Conservation (phyloP, 495 filamentous ascomycete genomes). For the Penicillium longicatenatum region DNA sequence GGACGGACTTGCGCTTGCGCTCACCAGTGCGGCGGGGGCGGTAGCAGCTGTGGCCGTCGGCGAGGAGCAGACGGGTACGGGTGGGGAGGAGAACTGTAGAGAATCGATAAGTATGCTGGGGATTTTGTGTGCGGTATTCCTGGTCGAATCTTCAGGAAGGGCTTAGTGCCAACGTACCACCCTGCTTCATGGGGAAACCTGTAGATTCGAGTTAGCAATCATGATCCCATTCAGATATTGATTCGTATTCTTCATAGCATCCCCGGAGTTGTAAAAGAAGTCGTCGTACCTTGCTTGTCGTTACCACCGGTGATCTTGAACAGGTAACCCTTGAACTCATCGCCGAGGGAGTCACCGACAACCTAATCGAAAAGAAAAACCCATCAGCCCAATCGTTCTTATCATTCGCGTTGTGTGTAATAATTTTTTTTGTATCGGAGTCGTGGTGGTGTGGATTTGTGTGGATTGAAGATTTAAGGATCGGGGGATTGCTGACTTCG, state of each 20-base stretch:
- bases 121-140: constrained; percentile 13
- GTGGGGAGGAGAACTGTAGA: constrained; percentile 77
- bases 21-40: constrained; percentile 95
- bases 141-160: constrained; percentile 14
- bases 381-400: constrained; percentile 43
- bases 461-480: constrained; percentile 10
- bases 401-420: constrained; percentile 16
- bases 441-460: constrained; percentile 11
- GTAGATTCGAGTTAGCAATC: constrained; percentile 30
- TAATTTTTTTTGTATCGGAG: constrained; percentile 12
- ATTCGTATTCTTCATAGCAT: not conserved
- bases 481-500: constrained; percentile 66
- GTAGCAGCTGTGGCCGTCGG: constrained; percentile 90
- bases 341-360: constrained; percentile 86
- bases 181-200: constrained; percentile 99
- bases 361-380: constrained; percentile 41
- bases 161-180: constrained; percentile 55
- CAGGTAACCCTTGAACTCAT: constrained; percentile 97
- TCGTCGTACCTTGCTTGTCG: constrained; percentile 87
- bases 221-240: not conserved
- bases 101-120: constrained; percentile 33
- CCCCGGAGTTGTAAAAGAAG: constrained; percentile 1
- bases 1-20: constrained; percentile 97
- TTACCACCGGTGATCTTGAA: constrained; percentile 96
- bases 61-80: constrained; percentile 92